A percentile compares a stretch with the other conserved stretches of the same genome.
Evolutionary conservation across 257 asterid species (phyloP).

Genomic region (Lycium ferocissimum): DNA sequence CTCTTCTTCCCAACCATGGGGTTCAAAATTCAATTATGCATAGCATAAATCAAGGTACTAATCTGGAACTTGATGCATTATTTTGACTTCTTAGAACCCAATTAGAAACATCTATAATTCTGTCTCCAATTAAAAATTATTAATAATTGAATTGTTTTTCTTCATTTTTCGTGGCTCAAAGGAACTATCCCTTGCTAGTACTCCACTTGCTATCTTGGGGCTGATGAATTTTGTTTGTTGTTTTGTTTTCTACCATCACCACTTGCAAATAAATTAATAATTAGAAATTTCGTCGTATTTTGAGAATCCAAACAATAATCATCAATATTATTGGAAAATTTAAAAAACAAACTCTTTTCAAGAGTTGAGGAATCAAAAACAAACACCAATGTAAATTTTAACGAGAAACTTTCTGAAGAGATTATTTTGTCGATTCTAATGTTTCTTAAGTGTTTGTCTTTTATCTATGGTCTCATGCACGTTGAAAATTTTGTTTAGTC

Average conservation of each 20-base stretch:
- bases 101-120: slow-evolving; percentile 2
- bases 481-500: slow-evolving; percentile 45
- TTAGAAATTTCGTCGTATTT: slow-evolving; percentile 34
- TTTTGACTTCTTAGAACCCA: slow-evolving; percentile 39
- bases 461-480: slow-evolving; percentile 50
- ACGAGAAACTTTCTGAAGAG: slow-evolving; percentile 34
- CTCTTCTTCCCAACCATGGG: slow-evolving; percentile 3
- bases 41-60: slow-evolving; percentile 17
- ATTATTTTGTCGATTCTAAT: slow-evolving; percentile 58
- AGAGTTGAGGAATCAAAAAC: slow-evolving; percentile 40
- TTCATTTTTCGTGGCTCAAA: slow-evolving; percentile 61
- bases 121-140: neutral
- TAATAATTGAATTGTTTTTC: neutral
- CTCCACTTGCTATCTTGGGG: slow-evolving; percentile 45
- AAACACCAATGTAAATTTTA: slow-evolving; percentile 43
- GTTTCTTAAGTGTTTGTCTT: slow-evolving; percentile 63
- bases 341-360: neutral
- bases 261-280: slow-evolving; percentile 40
- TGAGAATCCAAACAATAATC: slow-evolving; percentile 20
- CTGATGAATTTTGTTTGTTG: slow-evolving; percentile 39
- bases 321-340: neutral
- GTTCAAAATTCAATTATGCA: slow-evolving; percentile 12
- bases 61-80: slow-evolving; percentile 35
- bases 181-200: slow-evolving; percentile 22
- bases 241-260: slow-evolving; percentile 23